Percentiles rank a stretch among this genome's conserved stretches.
Evolutionary conservation across 129 eudicot genomes (phyloP).

Genomic region (Scalesia atractyloides): DNA sequence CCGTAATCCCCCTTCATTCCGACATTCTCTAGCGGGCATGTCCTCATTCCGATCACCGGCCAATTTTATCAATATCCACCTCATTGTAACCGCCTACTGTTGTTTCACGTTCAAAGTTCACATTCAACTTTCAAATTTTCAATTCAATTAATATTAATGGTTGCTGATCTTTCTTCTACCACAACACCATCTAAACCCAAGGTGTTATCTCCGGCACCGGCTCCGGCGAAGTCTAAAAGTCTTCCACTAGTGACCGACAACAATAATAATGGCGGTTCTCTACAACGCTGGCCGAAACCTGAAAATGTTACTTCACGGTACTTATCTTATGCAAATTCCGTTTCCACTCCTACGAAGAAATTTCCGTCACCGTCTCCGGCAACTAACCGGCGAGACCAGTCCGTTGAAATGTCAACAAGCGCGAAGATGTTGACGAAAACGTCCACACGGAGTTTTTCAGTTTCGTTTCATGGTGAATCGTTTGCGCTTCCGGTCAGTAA

Average conservation of each 20-base stretch:
- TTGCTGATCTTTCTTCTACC: slow-evolving; percentile 41
- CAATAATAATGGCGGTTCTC: slow-evolving; percentile 26
- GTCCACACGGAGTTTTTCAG: slow-evolving; percentile 68
- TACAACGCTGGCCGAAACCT: slow-evolving; percentile 45
- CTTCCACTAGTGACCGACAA: slow-evolving; percentile 54
- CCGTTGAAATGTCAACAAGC: slow-evolving; percentile 41
- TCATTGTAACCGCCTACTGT: too few species aligned
- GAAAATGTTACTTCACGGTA: slow-evolving; percentile 65
- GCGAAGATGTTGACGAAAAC: slow-evolving; percentile 48
- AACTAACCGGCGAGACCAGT: slow-evolving; percentile 31
- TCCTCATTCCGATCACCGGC: too few species aligned
- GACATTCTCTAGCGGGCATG: too few species aligned
- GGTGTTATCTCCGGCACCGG: slow-evolving; percentile 25
- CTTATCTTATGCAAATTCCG: slow-evolving; percentile 50
- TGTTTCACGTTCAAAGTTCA: too few species aligned
- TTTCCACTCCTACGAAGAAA: slow-evolving; percentile 25
- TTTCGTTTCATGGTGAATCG: slow-evolving; percentile 91
- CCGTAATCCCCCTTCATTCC: too few species aligned
- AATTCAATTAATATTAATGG: slow-evolving; percentile 28
- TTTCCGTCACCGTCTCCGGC: slow-evolving; percentile 27
- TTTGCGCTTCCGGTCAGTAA: slow-evolving; percentile 47
- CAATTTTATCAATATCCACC: too few species aligned
- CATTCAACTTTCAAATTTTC: too few species aligned
- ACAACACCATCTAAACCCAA: slow-evolving; percentile 42
- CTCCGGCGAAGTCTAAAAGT: slow-evolving; percentile 44